Conservation (phyloP, 23 red algal genomes). For the Gracilaria domingensis region DNA sequence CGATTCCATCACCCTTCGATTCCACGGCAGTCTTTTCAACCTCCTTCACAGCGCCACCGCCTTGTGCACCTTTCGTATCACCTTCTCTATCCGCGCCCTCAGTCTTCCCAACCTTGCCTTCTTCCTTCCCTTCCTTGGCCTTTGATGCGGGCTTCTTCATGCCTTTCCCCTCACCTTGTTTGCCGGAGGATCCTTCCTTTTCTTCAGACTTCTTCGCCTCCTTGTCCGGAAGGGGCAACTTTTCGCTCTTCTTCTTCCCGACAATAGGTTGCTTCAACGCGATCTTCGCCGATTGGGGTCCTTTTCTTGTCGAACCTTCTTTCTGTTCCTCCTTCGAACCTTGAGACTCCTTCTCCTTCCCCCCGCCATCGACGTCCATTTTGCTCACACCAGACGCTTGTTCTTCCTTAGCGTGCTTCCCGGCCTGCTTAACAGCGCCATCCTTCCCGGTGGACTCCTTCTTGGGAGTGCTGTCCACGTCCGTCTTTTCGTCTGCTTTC, state of each 20-base stretch:
- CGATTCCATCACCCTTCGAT: background rate
- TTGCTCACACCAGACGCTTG: no score
- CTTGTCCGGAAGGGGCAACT: background rate
- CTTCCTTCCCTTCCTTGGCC: background rate
- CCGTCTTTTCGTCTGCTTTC: background rate
- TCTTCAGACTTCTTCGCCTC: background rate
- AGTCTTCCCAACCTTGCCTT: background rate
- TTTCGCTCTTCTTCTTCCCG: background rate
- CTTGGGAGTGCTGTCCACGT: slow-evolving; percentile 1
- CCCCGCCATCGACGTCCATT: no score
- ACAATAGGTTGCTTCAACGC: background rate
- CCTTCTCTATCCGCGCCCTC: background rate
- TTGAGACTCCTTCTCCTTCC: background rate
- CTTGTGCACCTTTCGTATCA: background rate
- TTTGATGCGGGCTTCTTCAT: background rate
- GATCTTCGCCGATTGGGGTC: background rate
- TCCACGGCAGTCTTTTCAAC: background rate
- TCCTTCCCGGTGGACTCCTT: background rate
- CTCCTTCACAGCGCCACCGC: background rate
- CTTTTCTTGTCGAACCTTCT: background rate
- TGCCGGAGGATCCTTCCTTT: background rate
- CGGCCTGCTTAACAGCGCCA: background rate
- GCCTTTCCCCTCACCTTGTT: background rate
- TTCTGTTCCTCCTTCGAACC: background rate
- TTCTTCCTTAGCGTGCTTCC: slow-evolving; percentile 12